These are phyloP conservation scores for Phycomyces blakesleeanus DNA, from an alignment of 192 early-diverging fungal genomes.

Conservation along the genomic window DNA sequence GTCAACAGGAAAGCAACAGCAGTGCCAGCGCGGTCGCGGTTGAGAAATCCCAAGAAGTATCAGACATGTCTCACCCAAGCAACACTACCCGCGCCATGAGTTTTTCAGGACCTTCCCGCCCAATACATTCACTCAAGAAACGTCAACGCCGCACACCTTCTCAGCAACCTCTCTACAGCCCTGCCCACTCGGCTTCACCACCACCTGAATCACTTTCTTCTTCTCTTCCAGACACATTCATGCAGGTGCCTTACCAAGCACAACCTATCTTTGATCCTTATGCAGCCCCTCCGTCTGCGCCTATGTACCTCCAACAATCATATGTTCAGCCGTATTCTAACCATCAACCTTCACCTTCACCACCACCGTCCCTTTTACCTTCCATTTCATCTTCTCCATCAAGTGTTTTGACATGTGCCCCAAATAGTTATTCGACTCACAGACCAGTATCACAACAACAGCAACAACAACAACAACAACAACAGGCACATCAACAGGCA, in stretches of 20 bases:
- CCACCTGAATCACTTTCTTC: background rate
- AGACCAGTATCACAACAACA: background rate
- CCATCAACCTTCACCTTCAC: background rate
- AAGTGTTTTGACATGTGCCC: too few relatives aligned
- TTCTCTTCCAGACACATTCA: background rate
- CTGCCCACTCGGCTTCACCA: background rate
- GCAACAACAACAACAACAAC: background rate
- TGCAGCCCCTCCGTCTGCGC: background rate
- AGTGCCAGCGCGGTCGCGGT: too few relatives aligned
- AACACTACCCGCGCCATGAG: background rate
- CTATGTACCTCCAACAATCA: background rate
- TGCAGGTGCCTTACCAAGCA: too few relatives aligned
- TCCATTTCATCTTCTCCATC: background rate
- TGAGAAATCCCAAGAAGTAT: too few relatives aligned
- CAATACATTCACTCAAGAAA: conserved; percentile 4
- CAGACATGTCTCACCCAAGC: background rate
- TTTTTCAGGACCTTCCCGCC: background rate
- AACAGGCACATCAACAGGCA: conserved; percentile 6
- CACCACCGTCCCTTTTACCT: background rate
- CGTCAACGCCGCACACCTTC: conserved; percentile 12
- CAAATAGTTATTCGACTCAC: background rate
- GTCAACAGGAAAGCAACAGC: too few relatives aligned
- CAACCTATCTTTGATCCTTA: too few relatives aligned
- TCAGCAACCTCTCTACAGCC: background rate
- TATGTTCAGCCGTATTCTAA: background rate